Base-by-base conservation (phyloP, 2,329 filamentous ascomycete species). In the Epichloe gansuensis region DNA sequence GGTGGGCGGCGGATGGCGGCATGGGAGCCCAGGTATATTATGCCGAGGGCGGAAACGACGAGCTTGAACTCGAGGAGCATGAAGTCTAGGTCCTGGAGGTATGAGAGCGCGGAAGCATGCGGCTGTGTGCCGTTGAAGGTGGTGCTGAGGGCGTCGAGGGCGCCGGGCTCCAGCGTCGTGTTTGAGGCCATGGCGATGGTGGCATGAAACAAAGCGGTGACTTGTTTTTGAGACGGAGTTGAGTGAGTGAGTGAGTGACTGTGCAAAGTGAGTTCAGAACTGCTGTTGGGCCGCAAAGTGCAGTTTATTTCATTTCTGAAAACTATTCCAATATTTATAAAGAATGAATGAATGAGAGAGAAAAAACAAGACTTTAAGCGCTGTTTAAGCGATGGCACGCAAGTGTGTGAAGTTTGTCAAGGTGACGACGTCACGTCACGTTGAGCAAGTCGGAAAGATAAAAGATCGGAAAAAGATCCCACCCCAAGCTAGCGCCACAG, bases 11-110 rank as follows among this genome's bases (percentile, higher is more conserved):
- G 83, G 21, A 97, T 78, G 1, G 91, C 86, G n/a, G 86, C 88
- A 67, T 95, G 87, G 8, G 90, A 82, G 47, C 87, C 88, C 5
- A 88, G 76, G 68, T 87, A 93, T 63, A 96, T 95, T 51, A 90
- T 88, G 56, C 86, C 82, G 15, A 95, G 68, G 13, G 90, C 85
- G 31, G 87, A 84, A 55, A 83, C 63, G 53, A 80, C 65, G 46
- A 81, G 71, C 56, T 73, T 73, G 15, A 64, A 53, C 56, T 79
- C 71, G 11, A 80, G 66, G 1, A 72, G 47, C 39, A 80, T 60
- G 53, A 75, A 69, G 52, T 72, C 69, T 31, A 63, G 60, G 41
- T 72, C 63, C 56, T 59, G 66, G 7, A 71, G 49, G 39, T 59
- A 61, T 9, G 60, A 57, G 50, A 67, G 58, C n/a, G 65, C 57